phyloP scores from a whole-genome alignment of 1,284 basidiomycete genomes.

The Rhizoctonia solani region DNA sequence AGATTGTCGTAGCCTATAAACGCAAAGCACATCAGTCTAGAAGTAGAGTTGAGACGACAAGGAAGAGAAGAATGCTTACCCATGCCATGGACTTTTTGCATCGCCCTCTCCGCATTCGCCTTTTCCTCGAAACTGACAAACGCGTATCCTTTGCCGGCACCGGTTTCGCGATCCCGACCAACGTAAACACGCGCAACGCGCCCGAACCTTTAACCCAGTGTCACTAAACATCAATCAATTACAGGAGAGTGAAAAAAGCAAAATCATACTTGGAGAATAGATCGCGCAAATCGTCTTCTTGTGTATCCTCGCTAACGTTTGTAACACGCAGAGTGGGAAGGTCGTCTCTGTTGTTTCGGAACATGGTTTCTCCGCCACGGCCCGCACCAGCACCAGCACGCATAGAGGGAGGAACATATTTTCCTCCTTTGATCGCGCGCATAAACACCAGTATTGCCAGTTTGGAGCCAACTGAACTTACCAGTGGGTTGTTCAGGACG shows the following conservation, averaged over 20 bases:
- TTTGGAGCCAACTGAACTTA: background rate
- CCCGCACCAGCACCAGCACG: constrained; percentile 66
- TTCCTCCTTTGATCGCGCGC: constrained; percentile 57
- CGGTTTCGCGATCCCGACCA: constrained; percentile 93
- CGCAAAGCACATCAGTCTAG: too few relatives aligned
- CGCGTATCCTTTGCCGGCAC: constrained; percentile 93
- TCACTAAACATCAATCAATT: constrained; percentile 45
- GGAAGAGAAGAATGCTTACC: constrained; percentile 49
- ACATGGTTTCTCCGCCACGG: constrained; percentile 80
- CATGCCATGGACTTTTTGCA: constrained; percentile 91
- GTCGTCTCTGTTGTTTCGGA: constrained; percentile 75
- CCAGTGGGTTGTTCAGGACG: constrained; percentile 35
- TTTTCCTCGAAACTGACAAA: constrained; percentile 93
- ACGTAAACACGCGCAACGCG: constrained; percentile 90
- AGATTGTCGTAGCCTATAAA: constrained; percentile 79
- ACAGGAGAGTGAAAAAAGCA: background rate
- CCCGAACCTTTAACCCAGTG: constrained; percentile 57
- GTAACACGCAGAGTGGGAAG: constrained; percentile 96
- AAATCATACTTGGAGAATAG: constrained; percentile 65
- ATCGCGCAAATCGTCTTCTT: constrained; percentile 92
- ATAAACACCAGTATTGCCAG: constrained; percentile 33
- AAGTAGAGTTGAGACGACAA: background rate
- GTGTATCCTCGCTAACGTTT: constrained; percentile 94
- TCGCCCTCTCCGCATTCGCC: constrained; percentile 80
- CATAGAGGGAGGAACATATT: constrained; percentile 94